phyloP scores from a whole-genome alignment of 192 early-diverging fungal genomes.

The Coemansia sp. region DNA sequence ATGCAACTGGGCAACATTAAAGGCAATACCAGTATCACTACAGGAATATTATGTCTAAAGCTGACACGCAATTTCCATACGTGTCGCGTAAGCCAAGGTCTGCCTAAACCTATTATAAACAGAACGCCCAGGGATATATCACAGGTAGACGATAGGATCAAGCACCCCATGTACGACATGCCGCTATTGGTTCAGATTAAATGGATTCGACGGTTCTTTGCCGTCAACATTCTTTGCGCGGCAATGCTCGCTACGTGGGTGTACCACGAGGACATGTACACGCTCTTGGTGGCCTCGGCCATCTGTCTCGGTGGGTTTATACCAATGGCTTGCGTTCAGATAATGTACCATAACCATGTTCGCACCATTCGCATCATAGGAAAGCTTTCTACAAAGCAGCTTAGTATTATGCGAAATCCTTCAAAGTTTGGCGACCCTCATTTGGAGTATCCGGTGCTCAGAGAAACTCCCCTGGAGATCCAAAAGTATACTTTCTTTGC shows the following conservation, averaged over 20 bases:
- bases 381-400: slow-evolving; percentile 17
- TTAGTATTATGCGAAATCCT: slow-evolving; percentile 11
- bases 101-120: too few species aligned
- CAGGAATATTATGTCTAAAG: background rate
- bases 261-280: slow-evolving; percentile 31
- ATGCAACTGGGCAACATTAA: background rate
- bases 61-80: background rate
- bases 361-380: slow-evolving; percentile 43
- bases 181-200: slow-evolving; percentile 31
- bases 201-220: slow-evolving; percentile 36
- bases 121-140: too few species aligned
- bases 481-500: slow-evolving; percentile 28
- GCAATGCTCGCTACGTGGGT: slow-evolving; percentile 34
- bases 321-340: slow-evolving; percentile 30
- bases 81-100: background rate
- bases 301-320: slow-evolving; percentile 39
- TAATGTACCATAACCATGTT: slow-evolving; percentile 38
- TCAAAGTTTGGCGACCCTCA: slow-evolving; percentile 23
- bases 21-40: background rate
- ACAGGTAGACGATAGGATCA: slow-evolving; percentile 7
- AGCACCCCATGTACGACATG: slow-evolving; percentile 53
- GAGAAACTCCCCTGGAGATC: slow-evolving; percentile 35
- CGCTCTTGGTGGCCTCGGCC: slow-evolving; percentile 23
- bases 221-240: slow-evolving; percentile 34
- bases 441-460: slow-evolving; percentile 38